Evolutionary conservation across 805 yeast species (phyloP).

Genomic region (Metschnikowia kunwiensis): DNA sequence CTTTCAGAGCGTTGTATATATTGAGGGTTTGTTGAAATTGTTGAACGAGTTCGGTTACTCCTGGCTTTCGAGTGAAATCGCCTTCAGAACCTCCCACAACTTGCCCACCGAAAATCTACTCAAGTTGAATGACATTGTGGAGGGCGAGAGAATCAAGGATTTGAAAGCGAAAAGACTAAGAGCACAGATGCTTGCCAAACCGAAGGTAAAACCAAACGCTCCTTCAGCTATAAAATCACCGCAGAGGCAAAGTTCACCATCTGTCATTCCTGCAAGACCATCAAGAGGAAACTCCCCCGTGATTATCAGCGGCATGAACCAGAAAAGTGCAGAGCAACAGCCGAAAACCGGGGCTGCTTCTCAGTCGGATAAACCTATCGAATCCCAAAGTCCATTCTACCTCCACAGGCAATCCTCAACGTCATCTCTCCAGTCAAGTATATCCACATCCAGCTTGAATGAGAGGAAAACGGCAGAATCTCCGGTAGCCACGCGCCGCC

Average conservation of each 20-base stretch:
- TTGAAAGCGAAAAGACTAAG: constrained; percentile 6
- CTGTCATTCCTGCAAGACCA: not conserved
- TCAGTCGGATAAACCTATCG: not conserved
- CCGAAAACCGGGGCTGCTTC: not conserved
- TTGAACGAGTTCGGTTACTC: constrained; percentile 37
- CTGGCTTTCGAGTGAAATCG: constrained; percentile 44
- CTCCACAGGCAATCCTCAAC: constrained; percentile 9
- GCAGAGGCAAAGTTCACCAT: not conserved
- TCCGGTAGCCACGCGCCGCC: constrained; percentile 24
- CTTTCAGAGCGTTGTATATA: constrained; percentile 34
- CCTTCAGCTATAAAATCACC: not conserved
- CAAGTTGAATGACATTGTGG: constrained; percentile 17
- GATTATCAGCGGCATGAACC: not conserved
- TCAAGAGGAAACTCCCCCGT: no score
- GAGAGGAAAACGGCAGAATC: constrained; percentile 13
- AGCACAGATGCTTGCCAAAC: constrained; percentile 3
- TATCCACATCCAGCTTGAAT: constrained; percentile 1
- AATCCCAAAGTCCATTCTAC: constrained; percentile 3
- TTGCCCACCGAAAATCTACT: constrained; percentile 27
- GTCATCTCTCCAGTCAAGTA: constrained; percentile 9
- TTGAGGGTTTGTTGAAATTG: constrained; percentile 27
- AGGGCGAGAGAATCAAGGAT: constrained; percentile 8
- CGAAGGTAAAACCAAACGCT: constrained; percentile 1
- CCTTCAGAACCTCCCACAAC: constrained; percentile 37
- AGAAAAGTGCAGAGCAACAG: not conserved